Evolutionary conservation across 176 grass and related monocot species (phyloP), one percentile per base, ranked within the genome.

Genomic region (Chloris gayana): DNA sequence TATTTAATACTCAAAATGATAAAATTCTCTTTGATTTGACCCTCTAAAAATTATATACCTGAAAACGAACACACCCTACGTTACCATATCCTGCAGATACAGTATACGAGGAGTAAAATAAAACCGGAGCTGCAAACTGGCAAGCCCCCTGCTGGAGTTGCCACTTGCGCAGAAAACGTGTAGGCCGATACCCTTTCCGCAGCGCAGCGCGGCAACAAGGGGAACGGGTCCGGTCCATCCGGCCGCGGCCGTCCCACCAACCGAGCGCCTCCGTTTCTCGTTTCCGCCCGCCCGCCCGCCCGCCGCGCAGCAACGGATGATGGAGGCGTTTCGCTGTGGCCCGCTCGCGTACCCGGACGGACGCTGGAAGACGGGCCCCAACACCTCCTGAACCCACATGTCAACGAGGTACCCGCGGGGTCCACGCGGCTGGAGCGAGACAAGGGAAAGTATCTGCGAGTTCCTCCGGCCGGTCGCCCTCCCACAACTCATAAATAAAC

Each of bases 401-500:
- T 51, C 87, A 56, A 32, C 3, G 4, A 32, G 33, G 0, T 4
- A 41, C 2, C 13, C 6, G 19, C 2, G 1, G 12, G 21, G 8
- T 56, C 53, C 24, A 44, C 25, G 35, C n/a, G 4, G 24, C 57
- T 27, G 84, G 65, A 61, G 22, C 30, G 58, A 44, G 57, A 19
- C 30, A 14, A 64, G 33, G 67, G 31, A 65, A 63, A 33, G 60
- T 7, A 61, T 34, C 70, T 21, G 51, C n/a, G 67, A 4, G 19
- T 27, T 24, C 22, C 37, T 18, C 29, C 44, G 39, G 11, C 44
- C 74, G 3, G 50, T 64, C 57, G 17, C 53, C 11, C 59, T 19
- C 70, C 45, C 0, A 50, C 47, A 81, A 25, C 65, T 3, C 87
- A 67, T 85, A 89, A 85, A 81, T 77, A 85, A 57, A 57, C 64